Evolutionary conservation across 176 grass and related monocot species (phyloP), one percentile per base, ranked within the genome.

Genomic region (Aegilops tauschii): DNA sequence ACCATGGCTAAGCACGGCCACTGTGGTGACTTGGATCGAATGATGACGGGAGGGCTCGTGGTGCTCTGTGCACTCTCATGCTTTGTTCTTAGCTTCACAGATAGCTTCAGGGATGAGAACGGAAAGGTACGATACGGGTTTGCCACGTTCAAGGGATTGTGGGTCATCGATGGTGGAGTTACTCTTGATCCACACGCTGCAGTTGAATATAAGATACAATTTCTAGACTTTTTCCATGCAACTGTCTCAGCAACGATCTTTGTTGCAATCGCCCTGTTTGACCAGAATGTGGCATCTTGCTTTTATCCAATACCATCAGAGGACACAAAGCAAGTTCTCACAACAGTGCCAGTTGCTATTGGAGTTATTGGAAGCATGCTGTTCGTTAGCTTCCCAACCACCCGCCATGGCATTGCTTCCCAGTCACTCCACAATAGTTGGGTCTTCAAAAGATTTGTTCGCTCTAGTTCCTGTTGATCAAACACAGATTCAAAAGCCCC

Each of bases 341-440:
- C 83, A 63, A 69, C 81, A 82, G 61, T 95, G 74, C 88, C 86
- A 10, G 58, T 94, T 80, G 86, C 31, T 47, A 91, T 98, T 68
- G 93, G 90, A 71, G 74, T 95, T 61, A 66, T 89, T 68, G 82
- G 90, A 80, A 98, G 93, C 77, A 83, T 93, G 81, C 6, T 94
- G 27, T 98, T 98, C 88, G 88, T 92, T 80, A 86, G 83, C 52
- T 95, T 98, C 82, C 91, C 92, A 61, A 91, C 93, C 40, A 92
- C 88, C n/a, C 78, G 71, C 28, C 88, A 94, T 83, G 82, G 88
- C 65, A 92, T 98, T 34, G 93, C 65, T 95, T 85, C 78, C 85
- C 90, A 17, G 73, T 94, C 11, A 85, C 87, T 72, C 85, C 81
- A 78, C 61, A 83, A 3, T 91, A 86, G 89, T 21, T 11, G 63